Percentiles rank a stretch among this genome's conserved stretches.
Evolutionary conservation across 768 basidiomycete species (phyloP).

Genomic region (Tylopilus vinaceipallidus): DNA sequence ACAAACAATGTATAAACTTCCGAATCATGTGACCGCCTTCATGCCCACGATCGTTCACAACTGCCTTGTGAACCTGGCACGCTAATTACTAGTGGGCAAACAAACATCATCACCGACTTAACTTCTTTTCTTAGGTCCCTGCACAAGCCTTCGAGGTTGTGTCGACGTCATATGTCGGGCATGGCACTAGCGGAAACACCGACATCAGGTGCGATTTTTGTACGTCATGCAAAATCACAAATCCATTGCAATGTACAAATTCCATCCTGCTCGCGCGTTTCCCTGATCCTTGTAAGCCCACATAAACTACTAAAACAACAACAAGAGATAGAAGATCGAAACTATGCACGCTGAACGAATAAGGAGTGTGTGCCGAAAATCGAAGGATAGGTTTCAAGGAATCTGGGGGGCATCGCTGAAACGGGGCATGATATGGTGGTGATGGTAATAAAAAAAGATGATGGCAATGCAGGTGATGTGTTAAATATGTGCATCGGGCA

Average conservation of each 20-base stretch:
- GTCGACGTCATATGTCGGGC: background rate
- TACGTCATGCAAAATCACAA: too few relatives aligned
- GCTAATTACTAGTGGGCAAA: too few relatives aligned
- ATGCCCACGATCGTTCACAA: background rate
- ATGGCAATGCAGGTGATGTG: slow-evolving; percentile 5
- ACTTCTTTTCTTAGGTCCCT: background rate
- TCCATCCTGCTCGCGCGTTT: slow-evolving; percentile 1
- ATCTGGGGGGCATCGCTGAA: slow-evolving; percentile 6
- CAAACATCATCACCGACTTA: background rate
- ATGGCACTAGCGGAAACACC: background rate
- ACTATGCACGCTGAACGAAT: slow-evolving; percentile 19
- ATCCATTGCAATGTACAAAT: slow-evolving; percentile 1
- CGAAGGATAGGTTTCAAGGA: background rate
- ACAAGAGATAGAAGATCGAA: slow-evolving; percentile 22
- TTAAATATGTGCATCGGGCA: slow-evolving; percentile 3
- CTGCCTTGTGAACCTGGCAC: too few relatives aligned
- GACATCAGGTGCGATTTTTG: background rate
- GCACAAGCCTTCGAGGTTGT: background rate
- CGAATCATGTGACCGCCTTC: slow-evolving; percentile 24
- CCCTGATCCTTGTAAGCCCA: slow-evolving; percentile 3
- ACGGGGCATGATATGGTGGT: slow-evolving; percentile 4
- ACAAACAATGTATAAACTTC: slow-evolving; percentile 26
- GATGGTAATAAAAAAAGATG: background rate
- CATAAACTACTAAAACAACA: slow-evolving; percentile 22
- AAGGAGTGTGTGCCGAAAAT: slow-evolving; percentile 10